Evolutionary conservation across 2,329 filamentous ascomycete species (phyloP).

Genomic region (Ophiocordyceps australis): DNA sequence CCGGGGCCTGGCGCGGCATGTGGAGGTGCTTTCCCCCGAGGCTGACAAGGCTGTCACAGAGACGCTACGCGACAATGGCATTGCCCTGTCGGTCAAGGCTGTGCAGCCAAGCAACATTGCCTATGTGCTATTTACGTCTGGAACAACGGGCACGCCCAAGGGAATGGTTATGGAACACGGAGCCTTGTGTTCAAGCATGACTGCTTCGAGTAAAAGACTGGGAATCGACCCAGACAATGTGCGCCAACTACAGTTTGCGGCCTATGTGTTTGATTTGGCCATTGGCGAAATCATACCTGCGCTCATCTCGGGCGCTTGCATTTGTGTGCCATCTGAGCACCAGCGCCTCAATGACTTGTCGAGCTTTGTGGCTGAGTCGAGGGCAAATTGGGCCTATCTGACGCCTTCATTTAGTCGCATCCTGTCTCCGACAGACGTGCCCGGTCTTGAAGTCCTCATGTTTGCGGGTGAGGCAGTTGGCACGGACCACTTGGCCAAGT

Average conservation of each 20-base stretch:
- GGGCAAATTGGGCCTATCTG: slow-evolving; percentile 3
- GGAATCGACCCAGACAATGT: slow-evolving; percentile 1
- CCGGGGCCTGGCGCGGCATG: too few relatives aligned
- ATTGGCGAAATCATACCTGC: slow-evolving; percentile 1
- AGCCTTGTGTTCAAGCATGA: neutral
- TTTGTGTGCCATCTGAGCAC: slow-evolving; percentile 4
- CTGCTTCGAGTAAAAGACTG: neutral
- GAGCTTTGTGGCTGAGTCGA: slow-evolving; percentile 1
- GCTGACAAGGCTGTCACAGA: too few relatives aligned
- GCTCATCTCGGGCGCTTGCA: slow-evolving; percentile 1
- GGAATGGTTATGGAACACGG: slow-evolving; percentile 4
- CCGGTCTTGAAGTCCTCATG: slow-evolving; percentile 4
- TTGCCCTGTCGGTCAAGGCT: too few relatives aligned
- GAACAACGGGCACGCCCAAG: slow-evolving; percentile 9
- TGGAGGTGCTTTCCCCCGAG: too few relatives aligned
- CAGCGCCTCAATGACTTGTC: slow-evolving; percentile 3
- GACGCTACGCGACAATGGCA: too few relatives aligned
- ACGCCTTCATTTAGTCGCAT: slow-evolving; percentile 6
- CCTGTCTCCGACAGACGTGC: slow-evolving; percentile 2
- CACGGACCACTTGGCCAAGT: neutral
- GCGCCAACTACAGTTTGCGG: slow-evolving; percentile 4
- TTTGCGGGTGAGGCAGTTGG: slow-evolving; percentile 4
- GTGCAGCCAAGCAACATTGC: slow-evolving; percentile 1
- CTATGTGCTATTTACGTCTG: slow-evolving; percentile 10
- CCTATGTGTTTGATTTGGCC: slow-evolving; percentile 4